Evolutionary conservation across 352 stramenopile genomes (phyloP), one percentile per base, ranked within the genome.

Genomic region (Phytopythium sindhum): DNA sequence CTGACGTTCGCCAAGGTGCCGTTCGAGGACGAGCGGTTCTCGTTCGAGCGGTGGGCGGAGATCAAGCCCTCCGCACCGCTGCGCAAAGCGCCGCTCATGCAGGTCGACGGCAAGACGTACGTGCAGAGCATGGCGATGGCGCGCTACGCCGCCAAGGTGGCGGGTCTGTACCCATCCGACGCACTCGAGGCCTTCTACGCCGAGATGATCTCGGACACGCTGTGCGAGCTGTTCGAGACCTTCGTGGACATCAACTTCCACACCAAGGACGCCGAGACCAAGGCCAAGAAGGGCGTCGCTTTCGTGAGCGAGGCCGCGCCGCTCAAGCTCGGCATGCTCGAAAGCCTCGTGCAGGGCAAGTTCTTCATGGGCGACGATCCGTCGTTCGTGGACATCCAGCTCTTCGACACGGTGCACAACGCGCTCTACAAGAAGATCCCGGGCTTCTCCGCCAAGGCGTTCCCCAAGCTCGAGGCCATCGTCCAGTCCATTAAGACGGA

Each of bases 41-140:
- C 63, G 14, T 37, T 26, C n/a, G 28, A 57, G 5, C 66, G 75
- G 26, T 84, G 75, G 42, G 50, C 21, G 6, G 47, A 61, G n/a
- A 23, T 81, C 37, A 87, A 88, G 66, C 53, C 69, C 0, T 73
- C 53, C 11, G 50, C 80, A 7, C 79, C 80, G 12, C 64, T 92
- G 19, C 77, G 75, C 26, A 67, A 88, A 61, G 5, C 87, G 17
- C 79, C 81, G 1, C 53, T 78, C 12, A 50, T 92, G n/a, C 72
- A 81, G 52, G 74, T 91, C 9, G 69, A 87, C 42, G 78, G 75
- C 29, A 52, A 60, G 17, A 67, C 54, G 15, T 86, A 78, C 65
- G 47, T 67, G 35, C 75, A 89, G 60, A 88, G 73, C 42, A 84
- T 88, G 61, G 74, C 77, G 21, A 85, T 89, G 59, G 71, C 69